Evolutionary conservation across 495 filamentous ascomycete species (phyloP).

Genomic region (Venustampulla echinocandica): DNA sequence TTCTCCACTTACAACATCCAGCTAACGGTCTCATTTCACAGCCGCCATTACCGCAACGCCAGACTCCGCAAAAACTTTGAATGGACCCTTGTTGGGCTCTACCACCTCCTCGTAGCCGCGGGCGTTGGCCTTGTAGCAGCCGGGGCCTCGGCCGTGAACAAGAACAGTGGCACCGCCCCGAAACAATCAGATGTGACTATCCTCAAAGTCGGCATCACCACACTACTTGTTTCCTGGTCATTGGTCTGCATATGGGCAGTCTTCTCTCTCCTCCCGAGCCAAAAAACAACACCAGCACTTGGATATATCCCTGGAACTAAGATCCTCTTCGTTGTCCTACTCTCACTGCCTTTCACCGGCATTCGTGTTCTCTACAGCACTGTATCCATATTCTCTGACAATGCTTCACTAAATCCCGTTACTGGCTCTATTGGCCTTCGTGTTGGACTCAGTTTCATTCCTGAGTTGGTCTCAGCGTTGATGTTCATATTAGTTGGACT

Average conservation of each 20-base stretch:
- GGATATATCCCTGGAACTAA: slow-evolving; percentile 10
- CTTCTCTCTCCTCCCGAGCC: slow-evolving; percentile 16
- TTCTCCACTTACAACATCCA: neutral
- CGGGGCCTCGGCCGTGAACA: slow-evolving; percentile 23
- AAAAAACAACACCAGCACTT: neutral
- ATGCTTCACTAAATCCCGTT: slow-evolving; percentile 18
- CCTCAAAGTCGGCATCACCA: slow-evolving; percentile 27
- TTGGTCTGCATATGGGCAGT: slow-evolving; percentile 22
- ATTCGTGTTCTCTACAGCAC: slow-evolving; percentile 24
- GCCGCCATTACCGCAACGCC: neutral
- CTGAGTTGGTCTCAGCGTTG: slow-evolving; percentile 27
- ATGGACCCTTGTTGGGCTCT: neutral
- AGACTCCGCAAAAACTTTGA: neutral
- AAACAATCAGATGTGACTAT: slow-evolving; percentile 19
- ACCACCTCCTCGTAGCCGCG: neutral
- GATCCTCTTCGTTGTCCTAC: slow-evolving; percentile 25
- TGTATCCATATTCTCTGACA: slow-evolving; percentile 22
- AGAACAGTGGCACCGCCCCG: slow-evolving; percentile 5
- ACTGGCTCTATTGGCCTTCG: slow-evolving; percentile 22
- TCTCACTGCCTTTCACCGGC: slow-evolving; percentile 25
- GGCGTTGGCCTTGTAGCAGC: slow-evolving; percentile 23
- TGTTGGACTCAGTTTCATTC: slow-evolving; percentile 25
- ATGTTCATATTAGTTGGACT: slow-evolving; percentile 24
- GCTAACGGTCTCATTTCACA: neutral
- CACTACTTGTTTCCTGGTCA: slow-evolving; percentile 29